Base-by-base conservation (phyloP, 345 rosid species). In the Euphorbia peplus region DNA sequence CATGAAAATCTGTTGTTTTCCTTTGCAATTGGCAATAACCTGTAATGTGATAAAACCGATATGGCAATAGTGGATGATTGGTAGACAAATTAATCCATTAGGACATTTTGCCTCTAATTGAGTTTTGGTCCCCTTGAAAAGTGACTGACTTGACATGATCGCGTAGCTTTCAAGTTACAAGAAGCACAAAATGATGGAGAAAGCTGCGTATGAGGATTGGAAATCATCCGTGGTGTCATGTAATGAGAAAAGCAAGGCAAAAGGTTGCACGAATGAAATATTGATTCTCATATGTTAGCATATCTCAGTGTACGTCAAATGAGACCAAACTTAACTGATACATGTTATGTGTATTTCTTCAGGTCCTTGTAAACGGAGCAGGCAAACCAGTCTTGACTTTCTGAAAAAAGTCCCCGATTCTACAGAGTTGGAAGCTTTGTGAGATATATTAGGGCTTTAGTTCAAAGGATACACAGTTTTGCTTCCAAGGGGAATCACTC, bases 201-300 rank as follows among this genome's bases (percentile, higher is more conserved):
- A 83, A 71, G 78, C 56, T 60, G 86, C 72, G 64, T 91, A 89
- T 60, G 90, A 89, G 70, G 85, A 90, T 18, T 91, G 97, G 92
- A 93, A 93, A 73, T 82, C 97, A 1, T 68, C 87, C 4, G 90
- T 93, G 7, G 60, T 87, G 13, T 67, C 84, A 69, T 82, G 95
- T 0, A 84, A 86, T 57, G 80, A 81, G 55, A 59, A 81, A 59
- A 80, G 53, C 39, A 73, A 80, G 68, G 75, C 68, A 66, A 74
- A 82, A 78, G 92, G 92, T 88, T 60, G 56, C 5, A 28, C 42
- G 11, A 37, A 51, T n/a, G n/a, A n/a, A 32, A 32, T 3, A 3
- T 32, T 32, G 37, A 32, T 32, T 32, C 37, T 32, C 37, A n/a
- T n/a, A n/a, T n/a, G n/a, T 32, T 32, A 3, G 3, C 37, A 2